phyloP scores from a whole-genome alignment of 768 basidiomycete species.

The Russula sp. region DNA sequence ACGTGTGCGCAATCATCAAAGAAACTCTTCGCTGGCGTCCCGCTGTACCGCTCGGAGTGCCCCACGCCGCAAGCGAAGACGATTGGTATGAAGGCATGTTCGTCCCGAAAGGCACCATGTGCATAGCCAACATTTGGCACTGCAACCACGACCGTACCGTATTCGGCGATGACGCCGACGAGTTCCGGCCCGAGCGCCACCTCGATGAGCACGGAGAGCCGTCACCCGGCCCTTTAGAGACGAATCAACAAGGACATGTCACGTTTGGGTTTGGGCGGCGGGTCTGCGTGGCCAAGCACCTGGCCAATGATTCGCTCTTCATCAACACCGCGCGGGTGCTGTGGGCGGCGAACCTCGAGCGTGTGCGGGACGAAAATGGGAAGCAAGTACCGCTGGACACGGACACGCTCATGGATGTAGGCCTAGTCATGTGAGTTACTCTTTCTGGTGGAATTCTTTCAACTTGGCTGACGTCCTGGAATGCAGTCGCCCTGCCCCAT shows the following conservation, averaged over 20 bases:
- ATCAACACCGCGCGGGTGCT: conserved; percentile 22
- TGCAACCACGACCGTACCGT: conserved; percentile 6
- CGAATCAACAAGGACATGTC: conserved; percentile 16
- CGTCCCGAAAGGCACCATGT: conserved; percentile 35
- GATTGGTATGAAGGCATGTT: conserved; percentile 29
- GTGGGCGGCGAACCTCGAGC: conserved; percentile 22
- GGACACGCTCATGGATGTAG: neutral
- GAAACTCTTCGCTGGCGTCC: conserved; percentile 17
- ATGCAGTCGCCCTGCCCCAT: conserved; percentile 20
- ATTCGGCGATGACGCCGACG: conserved; percentile 20
- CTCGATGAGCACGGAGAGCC: conserved; percentile 10
- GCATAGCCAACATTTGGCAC: conserved; percentile 28
- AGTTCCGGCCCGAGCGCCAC: conserved; percentile 24
- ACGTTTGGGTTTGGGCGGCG: conserved; percentile 23
- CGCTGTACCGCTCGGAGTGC: neutral
- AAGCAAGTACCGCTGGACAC: conserved; percentile 2
- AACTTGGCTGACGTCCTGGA: neutral
- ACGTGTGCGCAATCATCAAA: conserved; percentile 20
- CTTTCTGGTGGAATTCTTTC: neutral
- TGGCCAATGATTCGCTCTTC: conserved; percentile 24
- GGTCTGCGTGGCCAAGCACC: conserved; percentile 22
- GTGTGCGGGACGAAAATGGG: conserved; percentile 13
- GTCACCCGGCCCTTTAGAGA: conserved; percentile 5
- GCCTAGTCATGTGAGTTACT: neutral
- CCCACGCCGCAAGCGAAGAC: conserved; percentile 23